These are phyloP conservation scores for Paspalum vaginatum DNA, from an alignment of 176 grass and related monocot species.

Conservation along the genomic window DNA sequence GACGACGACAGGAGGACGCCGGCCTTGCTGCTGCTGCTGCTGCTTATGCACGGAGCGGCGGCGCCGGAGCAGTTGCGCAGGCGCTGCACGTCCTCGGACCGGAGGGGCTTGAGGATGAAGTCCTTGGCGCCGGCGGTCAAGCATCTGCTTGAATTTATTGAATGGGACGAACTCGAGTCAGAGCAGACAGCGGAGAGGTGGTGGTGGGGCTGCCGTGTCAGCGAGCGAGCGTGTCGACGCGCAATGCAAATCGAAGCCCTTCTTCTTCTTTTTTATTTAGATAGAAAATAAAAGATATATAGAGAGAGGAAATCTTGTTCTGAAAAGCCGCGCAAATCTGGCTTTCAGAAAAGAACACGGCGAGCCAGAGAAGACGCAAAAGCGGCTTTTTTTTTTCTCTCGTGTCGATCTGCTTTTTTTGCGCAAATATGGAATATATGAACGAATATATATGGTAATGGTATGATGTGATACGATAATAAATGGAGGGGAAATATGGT, in stretches of 20 bases:
- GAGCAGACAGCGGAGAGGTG: neutral
- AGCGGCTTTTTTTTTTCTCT: conserved; percentile 31
- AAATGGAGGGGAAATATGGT: neutral
- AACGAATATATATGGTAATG: too few species aligned
- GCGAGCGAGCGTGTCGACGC: conserved; percentile 35
- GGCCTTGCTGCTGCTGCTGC: too few species aligned
- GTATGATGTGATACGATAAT: neutral
- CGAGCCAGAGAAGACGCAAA: conserved; percentile 28
- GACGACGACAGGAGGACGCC: too few species aligned
- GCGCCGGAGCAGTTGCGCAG: conserved; percentile 54
- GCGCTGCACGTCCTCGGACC: conserved; percentile 66
- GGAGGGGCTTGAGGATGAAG: conserved; percentile 87
- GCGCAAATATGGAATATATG: too few species aligned
- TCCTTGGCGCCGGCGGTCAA: conserved; percentile 76
- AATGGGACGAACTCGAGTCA: neutral
- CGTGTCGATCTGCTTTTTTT: too few species aligned
- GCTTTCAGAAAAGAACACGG: conserved; percentile 39
- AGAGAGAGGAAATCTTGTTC: neutral
- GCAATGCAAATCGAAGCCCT: conserved; percentile 33
- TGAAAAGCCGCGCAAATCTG: conserved; percentile 42
- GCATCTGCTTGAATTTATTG: conserved; percentile 51
- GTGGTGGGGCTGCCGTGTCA: neutral
- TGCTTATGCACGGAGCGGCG: too few species aligned
- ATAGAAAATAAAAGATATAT: too few species aligned
- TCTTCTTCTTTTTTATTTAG: too few species aligned